These are phyloP conservation scores for Botrytis byssoidea DNA, from an alignment of 2,329 filamentous ascomycete genomes.

Conservation along the genomic window DNA sequence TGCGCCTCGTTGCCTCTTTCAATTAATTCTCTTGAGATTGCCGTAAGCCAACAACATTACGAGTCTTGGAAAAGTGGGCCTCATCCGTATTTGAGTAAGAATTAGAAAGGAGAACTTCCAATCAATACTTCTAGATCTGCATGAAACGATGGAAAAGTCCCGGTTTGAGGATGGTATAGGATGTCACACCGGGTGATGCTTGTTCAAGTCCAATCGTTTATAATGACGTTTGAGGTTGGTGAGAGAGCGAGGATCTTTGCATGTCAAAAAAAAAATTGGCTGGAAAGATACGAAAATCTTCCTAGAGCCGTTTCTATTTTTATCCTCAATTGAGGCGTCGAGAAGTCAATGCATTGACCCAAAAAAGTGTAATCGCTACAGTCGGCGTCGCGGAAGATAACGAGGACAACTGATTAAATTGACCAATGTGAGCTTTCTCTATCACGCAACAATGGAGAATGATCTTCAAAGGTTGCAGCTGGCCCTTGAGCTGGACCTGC, in stretches of 20 bases:
- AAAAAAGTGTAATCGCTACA: not conserved
- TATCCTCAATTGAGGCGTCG: not conserved
- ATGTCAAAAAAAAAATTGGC: not conserved
- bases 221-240: conserved; percentile 18
- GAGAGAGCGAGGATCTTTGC: conserved; percentile 2
- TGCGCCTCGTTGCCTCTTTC: conserved; percentile 20
- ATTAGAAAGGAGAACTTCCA: conserved; percentile 13
- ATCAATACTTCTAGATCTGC: conserved; percentile 9
- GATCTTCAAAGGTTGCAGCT: conserved; percentile 12
- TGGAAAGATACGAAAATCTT: conserved; percentile 7
- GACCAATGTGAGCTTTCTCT: not conserved
- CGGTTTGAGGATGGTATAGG: not conserved
- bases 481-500: not conserved
- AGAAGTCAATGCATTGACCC: conserved; percentile 4
- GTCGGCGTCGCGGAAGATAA: not conserved
- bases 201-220: not conserved
- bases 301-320: conserved; percentile 9
- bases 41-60: conserved; percentile 20
- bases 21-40: conserved; percentile 9
- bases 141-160: conserved; percentile 7
- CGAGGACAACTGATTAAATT: not conserved
- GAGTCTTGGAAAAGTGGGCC: conserved; percentile 24
- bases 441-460: conserved; percentile 6
- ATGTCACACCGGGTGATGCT: conserved; percentile 14
- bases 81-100: conserved; percentile 14